Evolutionary conservation across 495 filamentous ascomycete species (phyloP).

Genomic region (Beverwykella pulmonaria): DNA sequence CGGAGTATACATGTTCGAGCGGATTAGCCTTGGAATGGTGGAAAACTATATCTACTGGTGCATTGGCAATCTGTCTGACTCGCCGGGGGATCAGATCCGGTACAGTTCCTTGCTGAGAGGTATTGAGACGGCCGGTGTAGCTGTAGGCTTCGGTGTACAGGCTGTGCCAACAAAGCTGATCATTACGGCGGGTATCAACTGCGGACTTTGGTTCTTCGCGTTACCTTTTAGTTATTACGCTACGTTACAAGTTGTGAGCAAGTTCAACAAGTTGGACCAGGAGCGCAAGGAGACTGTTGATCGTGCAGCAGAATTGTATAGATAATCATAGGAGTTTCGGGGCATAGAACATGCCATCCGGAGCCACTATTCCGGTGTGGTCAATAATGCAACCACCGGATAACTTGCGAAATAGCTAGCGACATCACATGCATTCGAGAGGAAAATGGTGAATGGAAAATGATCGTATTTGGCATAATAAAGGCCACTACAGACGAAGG

Average conservation of each 20-base stretch:
- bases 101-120: constrained; percentile 50
- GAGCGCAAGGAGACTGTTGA: background rate
- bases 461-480: background rate
- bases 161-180: constrained; percentile 50
- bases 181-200: constrained; percentile 50
- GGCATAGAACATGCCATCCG: too few species aligned
- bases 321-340: too few species aligned
- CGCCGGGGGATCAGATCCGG: constrained; percentile 50
- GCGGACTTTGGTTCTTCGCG: constrained; percentile 49
- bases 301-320: background rate
- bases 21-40: constrained; percentile 47
- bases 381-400: too few species aligned
- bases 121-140: constrained; percentile 50
- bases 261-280: constrained; percentile 35
- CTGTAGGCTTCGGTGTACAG: constrained; percentile 51
- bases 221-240: constrained; percentile 53
- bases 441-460: background rate
- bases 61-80: constrained; percentile 51
- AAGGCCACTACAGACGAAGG: background rate
- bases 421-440: background rate
- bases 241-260: constrained; percentile 47
- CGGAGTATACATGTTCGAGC: constrained; percentile 49
- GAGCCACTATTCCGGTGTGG: too few species aligned
- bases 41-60: constrained; percentile 56
- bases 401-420: background rate